Conservation (phyloP, 1,284 basidiomycete species). For the Ustilago curta region DNA sequence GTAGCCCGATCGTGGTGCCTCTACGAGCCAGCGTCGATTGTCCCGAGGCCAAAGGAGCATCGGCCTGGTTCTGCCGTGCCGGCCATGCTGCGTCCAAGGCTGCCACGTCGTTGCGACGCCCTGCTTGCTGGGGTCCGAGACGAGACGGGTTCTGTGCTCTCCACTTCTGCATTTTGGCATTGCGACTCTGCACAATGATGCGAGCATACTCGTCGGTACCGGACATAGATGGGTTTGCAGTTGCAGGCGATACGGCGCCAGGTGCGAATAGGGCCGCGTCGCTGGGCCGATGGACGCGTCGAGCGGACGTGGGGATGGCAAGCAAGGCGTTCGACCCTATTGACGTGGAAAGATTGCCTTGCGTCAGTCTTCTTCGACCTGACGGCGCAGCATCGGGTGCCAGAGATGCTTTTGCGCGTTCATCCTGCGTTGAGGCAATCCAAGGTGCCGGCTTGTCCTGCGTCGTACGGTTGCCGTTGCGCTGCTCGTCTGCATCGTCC, state of each 20-base stretch:
- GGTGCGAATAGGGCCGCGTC: slow-evolving; percentile 41
- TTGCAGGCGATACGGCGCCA: slow-evolving; percentile 23
- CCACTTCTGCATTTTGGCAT: slow-evolving; percentile 74
- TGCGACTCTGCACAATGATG: slow-evolving; percentile 73
- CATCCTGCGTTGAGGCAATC: slow-evolving; percentile 59
- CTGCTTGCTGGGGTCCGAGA: slow-evolving; percentile 8
- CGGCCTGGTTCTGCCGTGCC: slow-evolving; percentile 9
- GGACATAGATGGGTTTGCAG: slow-evolving; percentile 25
- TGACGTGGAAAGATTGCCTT: slow-evolving; percentile 39
- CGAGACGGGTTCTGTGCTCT: slow-evolving; percentile 49
- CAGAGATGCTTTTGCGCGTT: slow-evolving; percentile 13
- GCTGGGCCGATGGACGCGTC: slow-evolving; percentile 31
- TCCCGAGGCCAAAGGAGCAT: slow-evolving; percentile 13
- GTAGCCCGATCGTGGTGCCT: slow-evolving; percentile 50
- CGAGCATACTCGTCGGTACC: slow-evolving; percentile 73
- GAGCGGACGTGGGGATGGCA: slow-evolving; percentile 26
- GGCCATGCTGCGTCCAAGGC: slow-evolving; percentile 8
- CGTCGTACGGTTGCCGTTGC: neutral
- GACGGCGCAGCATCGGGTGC: slow-evolving; percentile 22
- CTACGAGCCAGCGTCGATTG: slow-evolving; percentile 42
- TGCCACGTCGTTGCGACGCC: slow-evolving; percentile 15
- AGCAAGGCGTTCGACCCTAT: slow-evolving; percentile 42
- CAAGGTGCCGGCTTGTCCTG: slow-evolving; percentile 56
- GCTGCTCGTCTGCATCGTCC: slow-evolving; percentile 1
- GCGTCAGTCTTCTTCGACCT: slow-evolving; percentile 30